Base-by-base conservation (phyloP, 1,139 yeast species). In the Citeromyces siamensis region DNA sequence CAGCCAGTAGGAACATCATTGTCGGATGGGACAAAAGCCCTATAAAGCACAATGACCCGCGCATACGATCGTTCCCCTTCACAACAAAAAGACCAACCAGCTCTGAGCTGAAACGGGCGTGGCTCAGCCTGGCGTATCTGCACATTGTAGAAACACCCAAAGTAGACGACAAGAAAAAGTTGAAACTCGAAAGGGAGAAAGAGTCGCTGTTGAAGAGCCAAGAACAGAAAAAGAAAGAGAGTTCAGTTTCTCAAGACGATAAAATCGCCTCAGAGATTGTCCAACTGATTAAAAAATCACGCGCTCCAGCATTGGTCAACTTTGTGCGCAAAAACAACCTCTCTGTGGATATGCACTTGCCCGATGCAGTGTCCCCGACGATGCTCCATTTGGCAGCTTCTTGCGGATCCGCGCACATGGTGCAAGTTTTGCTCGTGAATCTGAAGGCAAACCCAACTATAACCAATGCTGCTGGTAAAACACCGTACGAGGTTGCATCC, bases 51-150 rank as follows among this genome's bases (percentile, higher is more conserved):
- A 62, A 62, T 35, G 94, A 83, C 51, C 46, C 59, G 2, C 65
- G 94, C 44, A 56, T 86, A 3, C 71, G 70, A 43, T 59, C 65
- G 6, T 74, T 90, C 52, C 98, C 98, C 1, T 85, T 90, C 56
- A 79, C 95, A 0, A 90, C 98, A 0, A 73, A 75, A 40, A 68
- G 96, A 46, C 95, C 98, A 0, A 88, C 96, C 0, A 68, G 82
- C 0, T 61, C 75, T 2, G 98, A 88, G 52, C 59, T 93, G 46
- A 83, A 77, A 50, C 68, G 78, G 35, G 85, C 94, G 0, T 90
- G 98, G 97, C 67, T 73, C 19, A 78, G 79, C 45, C 62, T 90
- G 40, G 64, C 88, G 0, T 75, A 81, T 45, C 59, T 82, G 44
- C 60, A 64, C 33, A 52, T 73, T 1, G 59, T 71, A 9, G 71